phyloP scores from a whole-genome alignment of 345 rosid species.

The sweet orange (Citrus sinensis) region DNA sequence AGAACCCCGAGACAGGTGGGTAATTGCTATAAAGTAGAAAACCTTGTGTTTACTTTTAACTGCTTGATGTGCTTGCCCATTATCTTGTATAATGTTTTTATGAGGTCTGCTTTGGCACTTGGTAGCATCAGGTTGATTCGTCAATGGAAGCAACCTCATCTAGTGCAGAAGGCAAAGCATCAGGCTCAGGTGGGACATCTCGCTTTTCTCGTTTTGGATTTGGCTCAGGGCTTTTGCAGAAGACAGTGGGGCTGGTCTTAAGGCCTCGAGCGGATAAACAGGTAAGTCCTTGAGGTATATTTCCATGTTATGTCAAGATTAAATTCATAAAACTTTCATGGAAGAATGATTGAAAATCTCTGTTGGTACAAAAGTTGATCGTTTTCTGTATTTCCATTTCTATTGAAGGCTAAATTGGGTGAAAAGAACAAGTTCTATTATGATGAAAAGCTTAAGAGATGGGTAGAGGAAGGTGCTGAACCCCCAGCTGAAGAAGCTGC shows the following conservation, averaged over 20 bases:
- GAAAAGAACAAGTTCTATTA: slow-evolving; percentile 82
- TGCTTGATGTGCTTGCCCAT: slow-evolving; percentile 10
- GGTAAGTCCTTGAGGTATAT: slow-evolving; percentile 36
- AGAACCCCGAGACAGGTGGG: slow-evolving; percentile 75
- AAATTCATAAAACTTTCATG: background rate
- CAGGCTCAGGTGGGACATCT: slow-evolving; percentile 47
- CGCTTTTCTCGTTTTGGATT: slow-evolving; percentile 80
- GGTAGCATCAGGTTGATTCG: slow-evolving; percentile 48
- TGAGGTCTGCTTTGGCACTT: slow-evolving; percentile 15
- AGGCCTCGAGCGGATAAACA: slow-evolving; percentile 72
- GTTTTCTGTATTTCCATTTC: slow-evolving; percentile 21
- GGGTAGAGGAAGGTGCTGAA: slow-evolving; percentile 97
- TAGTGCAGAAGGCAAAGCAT: slow-evolving; percentile 53
- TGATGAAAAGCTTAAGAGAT: slow-evolving; percentile 91
- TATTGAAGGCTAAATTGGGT: slow-evolving; percentile 88
- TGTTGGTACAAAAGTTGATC: slow-evolving; percentile 4
- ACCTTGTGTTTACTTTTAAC: background rate
- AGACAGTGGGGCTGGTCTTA: slow-evolving; percentile 80
- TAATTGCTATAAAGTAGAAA: slow-evolving; percentile 3
- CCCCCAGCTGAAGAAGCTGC: slow-evolving; percentile 82
- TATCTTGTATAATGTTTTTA: slow-evolving; percentile 1
- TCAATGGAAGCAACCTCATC: slow-evolving; percentile 47
- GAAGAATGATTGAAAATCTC: background rate
- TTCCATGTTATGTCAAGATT: slow-evolving; percentile 3
- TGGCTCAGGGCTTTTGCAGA: slow-evolving; percentile 75